Evolutionary conservation across 1,284 basidiomycete genomes (phyloP).

Genomic region (Puccinia triticina): DNA sequence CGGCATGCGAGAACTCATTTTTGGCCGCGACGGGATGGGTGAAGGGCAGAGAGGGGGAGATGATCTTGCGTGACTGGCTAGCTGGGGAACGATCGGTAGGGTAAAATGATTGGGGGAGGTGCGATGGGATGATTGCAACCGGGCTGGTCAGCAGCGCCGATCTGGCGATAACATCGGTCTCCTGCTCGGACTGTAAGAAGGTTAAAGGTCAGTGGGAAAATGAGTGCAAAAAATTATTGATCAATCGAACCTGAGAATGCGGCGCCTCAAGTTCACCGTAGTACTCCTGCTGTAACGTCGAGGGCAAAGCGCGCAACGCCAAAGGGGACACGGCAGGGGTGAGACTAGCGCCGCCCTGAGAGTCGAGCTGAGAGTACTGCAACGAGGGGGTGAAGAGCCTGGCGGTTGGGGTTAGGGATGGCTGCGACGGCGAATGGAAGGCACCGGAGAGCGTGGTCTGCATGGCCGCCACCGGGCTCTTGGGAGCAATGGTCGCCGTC

Average conservation of each 20-base stretch:
- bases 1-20: neutral
- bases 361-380: conserved; percentile 7
- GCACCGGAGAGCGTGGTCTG: conserved; percentile 26
- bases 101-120: conserved; percentile 37
- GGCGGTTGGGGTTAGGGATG: neutral
- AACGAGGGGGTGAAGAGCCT: conserved; percentile 34
- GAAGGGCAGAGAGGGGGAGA: conserved; percentile 36
- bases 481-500: neutral
- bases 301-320: conserved; percentile 21
- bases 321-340: conserved; percentile 5
- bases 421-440: conserved; percentile 6
- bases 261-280: neutral
- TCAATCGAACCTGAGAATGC: conserved; percentile 12
- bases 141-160: conserved; percentile 16
- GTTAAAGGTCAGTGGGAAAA: neutral
- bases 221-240: neutral
- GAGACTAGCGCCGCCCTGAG: neutral
- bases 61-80: neutral
- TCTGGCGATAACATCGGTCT: neutral
- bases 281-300: conserved; percentile 15
- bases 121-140: conserved; percentile 30
- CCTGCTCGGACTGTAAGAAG: neutral
- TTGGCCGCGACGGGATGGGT: conserved; percentile 13
- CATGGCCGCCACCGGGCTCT: conserved; percentile 14
- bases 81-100: neutral